Base-by-base conservation (phyloP, 768 basidiomycete genomes). In the Amanita rubescens region DNA sequence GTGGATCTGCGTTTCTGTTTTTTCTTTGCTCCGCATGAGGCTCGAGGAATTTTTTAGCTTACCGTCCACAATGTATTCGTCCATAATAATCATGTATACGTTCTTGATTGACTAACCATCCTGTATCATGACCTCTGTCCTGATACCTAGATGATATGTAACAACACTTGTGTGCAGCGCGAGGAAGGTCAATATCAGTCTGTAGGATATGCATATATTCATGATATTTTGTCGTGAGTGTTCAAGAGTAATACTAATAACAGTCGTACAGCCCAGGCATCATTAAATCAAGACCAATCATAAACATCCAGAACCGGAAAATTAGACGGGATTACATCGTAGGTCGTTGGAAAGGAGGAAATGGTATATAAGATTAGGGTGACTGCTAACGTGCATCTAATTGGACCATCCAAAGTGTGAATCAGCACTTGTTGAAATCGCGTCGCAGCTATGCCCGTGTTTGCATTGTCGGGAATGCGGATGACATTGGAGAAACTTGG, bases 401-500 rank as follows among this genome's bases (percentile, higher is more conserved):
- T 19, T 41, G 39, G 37, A 25, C 15, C 10, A 44, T 46, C 25
- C 19, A 25, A 27, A 45, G 43, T 4, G 27, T 5, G 20, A 19
- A 25, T 14, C 22, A 44, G 43, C 8, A 8, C 43, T 15, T 44
- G 3, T 30, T 30, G 27, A 30, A 30, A 8, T 14, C 32, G 19
- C 42, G 2, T 10, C 12, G 41, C 10, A 27, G 30, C 17, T 41
- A 42, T 51, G 51, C 15, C 19, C 39, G 70, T 38, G 72, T 62
- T 54, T 75, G 73, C 24, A 71, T 68, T 20, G 73, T 62, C 11
- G 89, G 89, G 68, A 91, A 90, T 38, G 87, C 89, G 20, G 87
- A 87, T 14, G 87, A 90, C 85, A 91, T 81, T 0, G 89, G 89
- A 15, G 88, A 90, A 20, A 79, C 73, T 62, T 82, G 82, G 19